These are phyloP conservation scores for Solanum ossicruentum DNA, from an alignment of 257 asterid species.

Conservation along the genomic window DNA sequence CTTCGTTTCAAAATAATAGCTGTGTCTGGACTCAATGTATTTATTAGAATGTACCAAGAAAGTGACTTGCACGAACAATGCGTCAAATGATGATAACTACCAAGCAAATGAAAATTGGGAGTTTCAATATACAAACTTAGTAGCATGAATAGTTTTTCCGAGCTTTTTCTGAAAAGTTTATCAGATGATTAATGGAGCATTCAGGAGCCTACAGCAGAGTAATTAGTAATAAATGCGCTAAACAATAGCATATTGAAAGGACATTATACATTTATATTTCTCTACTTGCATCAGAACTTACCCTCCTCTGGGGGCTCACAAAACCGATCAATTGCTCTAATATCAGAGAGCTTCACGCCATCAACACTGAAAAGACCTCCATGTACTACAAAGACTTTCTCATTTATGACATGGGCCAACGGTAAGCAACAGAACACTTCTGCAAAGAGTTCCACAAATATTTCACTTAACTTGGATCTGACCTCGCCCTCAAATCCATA, in stretches of 20 bases:
- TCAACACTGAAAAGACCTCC: slow-evolving; percentile 99
- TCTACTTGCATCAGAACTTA: slow-evolving; percentile 17
- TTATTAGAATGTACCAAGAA: neutral
- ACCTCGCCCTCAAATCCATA: slow-evolving; percentile 99
- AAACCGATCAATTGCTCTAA: slow-evolving; percentile 79
- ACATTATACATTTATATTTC: neutral
- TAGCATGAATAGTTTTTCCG: neutral
- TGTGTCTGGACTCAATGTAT: neutral
- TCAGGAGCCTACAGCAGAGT: neutral
- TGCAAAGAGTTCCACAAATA: slow-evolving; percentile 87
- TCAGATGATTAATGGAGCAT: neutral
- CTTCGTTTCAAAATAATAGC: neutral
- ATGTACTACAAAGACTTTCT: slow-evolving; percentile 80
- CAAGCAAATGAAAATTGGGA: neutral
- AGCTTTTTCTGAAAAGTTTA: neutral
- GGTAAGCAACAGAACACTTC: slow-evolving; percentile 98
- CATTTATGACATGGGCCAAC: slow-evolving; percentile 81
- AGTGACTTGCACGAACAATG: neutral
- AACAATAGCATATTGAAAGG: neutral
- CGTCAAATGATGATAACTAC: neutral
- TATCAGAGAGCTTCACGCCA: slow-evolving; percentile 92
- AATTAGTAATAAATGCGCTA: neutral
- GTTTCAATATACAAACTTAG: neutral
- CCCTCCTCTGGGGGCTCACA: slow-evolving; percentile 99
- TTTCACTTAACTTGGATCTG: slow-evolving; percentile 77